These are phyloP conservation scores for Nymphaea thermarum DNA, from an alignment of 164 flowering plant species.

Conservation along the genomic window DNA sequence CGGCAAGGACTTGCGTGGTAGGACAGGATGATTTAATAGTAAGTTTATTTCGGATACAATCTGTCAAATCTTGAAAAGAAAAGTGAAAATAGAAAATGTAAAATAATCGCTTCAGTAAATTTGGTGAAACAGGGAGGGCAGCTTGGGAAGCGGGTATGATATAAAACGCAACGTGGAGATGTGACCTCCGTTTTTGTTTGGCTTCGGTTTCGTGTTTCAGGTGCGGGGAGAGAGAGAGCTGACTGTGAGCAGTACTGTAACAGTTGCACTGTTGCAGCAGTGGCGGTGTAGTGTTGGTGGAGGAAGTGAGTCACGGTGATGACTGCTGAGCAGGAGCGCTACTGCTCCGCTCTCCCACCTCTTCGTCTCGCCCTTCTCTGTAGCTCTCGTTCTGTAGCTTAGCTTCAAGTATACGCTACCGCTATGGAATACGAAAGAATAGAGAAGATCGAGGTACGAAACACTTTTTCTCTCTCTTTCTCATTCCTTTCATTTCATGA, in stretches of 20 bases:
- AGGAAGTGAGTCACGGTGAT: background rate
- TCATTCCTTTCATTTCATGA: background rate
- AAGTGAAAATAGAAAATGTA: no score
- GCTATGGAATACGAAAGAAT: constrained; percentile 33
- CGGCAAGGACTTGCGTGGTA: no score
- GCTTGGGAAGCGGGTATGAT: no score
- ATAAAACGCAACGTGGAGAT: no score
- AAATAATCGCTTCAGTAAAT: no score
- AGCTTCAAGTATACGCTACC: background rate
- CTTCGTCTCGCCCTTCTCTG: background rate
- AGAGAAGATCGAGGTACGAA: constrained; percentile 22
- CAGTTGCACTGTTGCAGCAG: no score
- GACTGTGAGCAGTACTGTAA: background rate
- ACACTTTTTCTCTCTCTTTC: background rate
- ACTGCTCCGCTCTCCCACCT: background rate
- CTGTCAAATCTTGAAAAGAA: no score
- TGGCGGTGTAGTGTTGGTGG: background rate
- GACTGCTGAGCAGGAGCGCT: background rate
- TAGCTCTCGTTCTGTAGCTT: background rate
- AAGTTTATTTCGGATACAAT: no score
- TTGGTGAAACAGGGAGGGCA: no score
- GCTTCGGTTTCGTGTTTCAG: no score
- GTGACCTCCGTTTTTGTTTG: no score
- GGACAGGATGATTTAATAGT: no score
- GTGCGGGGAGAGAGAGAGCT: background rate